phyloP scores from a whole-genome alignment of 768 basidiomycete species.

The Rhodotorula sphaerocarpa region DNA sequence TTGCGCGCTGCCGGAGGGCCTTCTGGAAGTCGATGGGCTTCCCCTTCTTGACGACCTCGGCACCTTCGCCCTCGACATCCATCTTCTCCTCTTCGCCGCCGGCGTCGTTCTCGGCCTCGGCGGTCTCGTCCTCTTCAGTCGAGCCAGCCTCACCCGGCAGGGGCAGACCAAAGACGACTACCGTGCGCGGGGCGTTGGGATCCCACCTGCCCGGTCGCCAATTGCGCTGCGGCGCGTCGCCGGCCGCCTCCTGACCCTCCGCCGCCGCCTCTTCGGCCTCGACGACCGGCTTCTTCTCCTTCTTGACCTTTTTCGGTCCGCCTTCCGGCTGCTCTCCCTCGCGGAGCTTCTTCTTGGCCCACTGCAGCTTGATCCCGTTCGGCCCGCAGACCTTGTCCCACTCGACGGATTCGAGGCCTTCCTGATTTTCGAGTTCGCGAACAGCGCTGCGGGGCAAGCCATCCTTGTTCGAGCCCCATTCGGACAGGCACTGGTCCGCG shows the following conservation, averaged over 20 bases:
- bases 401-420: constrained; percentile 25
- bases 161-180: constrained; percentile 44
- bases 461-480: constrained; percentile 22
- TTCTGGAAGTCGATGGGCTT: constrained; percentile 36
- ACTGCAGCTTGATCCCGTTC: constrained; percentile 21
- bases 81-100: constrained; percentile 63
- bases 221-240: constrained; percentile 6
- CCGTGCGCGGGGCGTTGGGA: constrained; percentile 72
- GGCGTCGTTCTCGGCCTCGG: constrained; percentile 1
- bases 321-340: constrained; percentile 34
- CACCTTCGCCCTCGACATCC: constrained; percentile 58
- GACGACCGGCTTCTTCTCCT: constrained; percentile 21
- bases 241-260: constrained; percentile 3
- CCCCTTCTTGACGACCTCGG: constrained; percentile 32
- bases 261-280: neutral
- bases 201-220: constrained; percentile 46
- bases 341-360: constrained; percentile 35
- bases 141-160: constrained; percentile 26
- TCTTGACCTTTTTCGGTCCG: constrained; percentile 26
- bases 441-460: constrained; percentile 31
- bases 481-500: constrained; percentile 52
- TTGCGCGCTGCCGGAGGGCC: constrained; percentile 54
- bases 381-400: constrained; percentile 29
- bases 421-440: constrained; percentile 24
- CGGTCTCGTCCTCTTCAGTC: constrained; percentile 18